These are phyloP conservation scores for Sodiomyces alkalinus DNA, from an alignment of 2,329 filamentous ascomycete species.

Conservation along the genomic window DNA sequence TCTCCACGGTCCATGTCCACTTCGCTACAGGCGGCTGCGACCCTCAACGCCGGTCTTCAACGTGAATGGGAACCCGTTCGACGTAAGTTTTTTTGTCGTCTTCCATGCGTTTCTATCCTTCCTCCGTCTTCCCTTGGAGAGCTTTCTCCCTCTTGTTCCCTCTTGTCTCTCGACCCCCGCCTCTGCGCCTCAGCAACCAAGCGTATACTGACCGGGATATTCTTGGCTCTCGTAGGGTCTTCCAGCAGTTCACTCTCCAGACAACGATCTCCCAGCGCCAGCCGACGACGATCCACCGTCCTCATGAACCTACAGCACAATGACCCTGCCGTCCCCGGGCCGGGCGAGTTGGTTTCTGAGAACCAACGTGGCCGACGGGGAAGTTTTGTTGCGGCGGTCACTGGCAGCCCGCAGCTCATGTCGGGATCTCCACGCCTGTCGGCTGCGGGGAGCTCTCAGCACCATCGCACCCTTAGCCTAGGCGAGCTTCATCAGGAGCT, in stretches of 20 bases:
- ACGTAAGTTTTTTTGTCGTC: constrained; percentile 25
- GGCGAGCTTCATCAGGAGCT: constrained; percentile 68
- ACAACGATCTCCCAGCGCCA: constrained; percentile 27
- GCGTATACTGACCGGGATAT: too few species aligned
- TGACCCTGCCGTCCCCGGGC: constrained; percentile 50
- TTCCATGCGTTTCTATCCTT: too few species aligned
- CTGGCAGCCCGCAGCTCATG: constrained; percentile 28
- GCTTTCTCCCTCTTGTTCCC: neutral
- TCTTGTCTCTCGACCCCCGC: neutral
- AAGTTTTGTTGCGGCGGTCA: constrained; percentile 11
- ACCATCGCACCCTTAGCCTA: constrained; percentile 53
- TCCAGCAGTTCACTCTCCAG: constrained; percentile 37
- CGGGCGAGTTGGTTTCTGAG: constrained; percentile 51
- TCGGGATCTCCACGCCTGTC: constrained; percentile 29
- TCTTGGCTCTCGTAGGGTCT: too few species aligned
- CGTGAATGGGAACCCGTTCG: constrained; percentile 47
- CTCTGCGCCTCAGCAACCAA: constrained; percentile 1
- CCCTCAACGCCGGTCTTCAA: constrained; percentile 63
- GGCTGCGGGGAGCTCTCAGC: constrained; percentile 29
- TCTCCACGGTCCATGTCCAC: constrained; percentile 51
- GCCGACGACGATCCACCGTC: constrained; percentile 51
- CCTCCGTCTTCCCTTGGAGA: too few species aligned
- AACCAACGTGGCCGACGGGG: constrained; percentile 15
- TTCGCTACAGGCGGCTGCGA: constrained; percentile 61
- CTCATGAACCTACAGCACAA: constrained; percentile 62